Evolutionary conservation across 2,329 filamentous ascomycete species (phyloP).

Genomic region (Cladosporium sp.): DNA sequence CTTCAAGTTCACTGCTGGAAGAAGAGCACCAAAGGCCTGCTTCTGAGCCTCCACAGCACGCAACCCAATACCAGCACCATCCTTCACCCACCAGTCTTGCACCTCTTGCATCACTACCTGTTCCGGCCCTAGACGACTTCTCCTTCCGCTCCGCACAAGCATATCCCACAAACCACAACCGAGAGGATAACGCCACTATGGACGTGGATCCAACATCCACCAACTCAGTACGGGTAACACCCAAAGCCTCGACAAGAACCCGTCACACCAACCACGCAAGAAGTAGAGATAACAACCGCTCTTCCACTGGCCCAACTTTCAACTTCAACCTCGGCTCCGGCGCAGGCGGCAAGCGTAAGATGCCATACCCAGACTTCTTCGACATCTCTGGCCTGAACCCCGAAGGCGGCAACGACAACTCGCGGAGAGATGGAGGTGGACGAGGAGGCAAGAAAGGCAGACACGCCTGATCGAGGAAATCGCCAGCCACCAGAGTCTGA

Average conservation of each 20-base stretch:
- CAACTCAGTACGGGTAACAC: slow-evolving; percentile 4
- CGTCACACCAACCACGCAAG: slow-evolving; percentile 36
- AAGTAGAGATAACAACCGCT: slow-evolving; percentile 21
- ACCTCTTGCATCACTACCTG: slow-evolving; percentile 24
- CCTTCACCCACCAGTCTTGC: slow-evolving; percentile 2
- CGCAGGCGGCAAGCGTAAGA: slow-evolving; percentile 70
- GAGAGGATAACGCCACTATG: slow-evolving; percentile 60
- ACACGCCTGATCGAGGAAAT: slow-evolving; percentile 31
- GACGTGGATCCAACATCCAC: slow-evolving; percentile 45
- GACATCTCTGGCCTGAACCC: slow-evolving; percentile 63
- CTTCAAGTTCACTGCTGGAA: slow-evolving; percentile 28
- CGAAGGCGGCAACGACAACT: slow-evolving; percentile 60
- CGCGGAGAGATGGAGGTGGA: slow-evolving; percentile 28
- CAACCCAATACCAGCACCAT: slow-evolving; percentile 14
- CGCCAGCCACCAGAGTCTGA: neutral
- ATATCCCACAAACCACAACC: slow-evolving; percentile 53
- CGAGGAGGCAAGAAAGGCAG: slow-evolving; percentile 38
- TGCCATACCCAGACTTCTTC: slow-evolving; percentile 74
- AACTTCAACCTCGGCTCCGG: slow-evolving; percentile 57
- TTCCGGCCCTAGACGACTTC: slow-evolving; percentile 63
- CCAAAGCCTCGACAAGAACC: slow-evolving; percentile 23
- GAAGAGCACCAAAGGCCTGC: slow-evolving; percentile 23
- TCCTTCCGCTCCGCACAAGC: slow-evolving; percentile 67
- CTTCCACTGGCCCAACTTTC: slow-evolving; percentile 29
- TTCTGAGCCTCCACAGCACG: slow-evolving; percentile 21